Percentiles rank a stretch among this genome's conserved stretches.
These are phyloP conservation scores for Diacronema lutheri DNA, from an alignment of 78 protist genomes.

Conservation along the genomic window DNA sequence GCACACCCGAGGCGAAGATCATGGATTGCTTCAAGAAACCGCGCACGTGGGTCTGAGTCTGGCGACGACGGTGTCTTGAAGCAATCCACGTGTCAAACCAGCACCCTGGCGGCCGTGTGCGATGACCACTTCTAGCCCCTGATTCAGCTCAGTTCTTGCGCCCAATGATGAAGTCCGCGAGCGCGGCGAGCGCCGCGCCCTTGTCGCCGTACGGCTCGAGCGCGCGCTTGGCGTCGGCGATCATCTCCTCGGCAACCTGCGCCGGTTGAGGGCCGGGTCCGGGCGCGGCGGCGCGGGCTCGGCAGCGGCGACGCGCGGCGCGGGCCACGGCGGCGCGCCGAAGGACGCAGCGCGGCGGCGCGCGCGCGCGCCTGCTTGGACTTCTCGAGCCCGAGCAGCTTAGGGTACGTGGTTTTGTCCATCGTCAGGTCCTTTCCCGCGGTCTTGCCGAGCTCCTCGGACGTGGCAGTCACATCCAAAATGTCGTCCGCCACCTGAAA, in stretches of 20 bases:
- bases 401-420: conserved; percentile 2
- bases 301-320: too few relatives aligned
- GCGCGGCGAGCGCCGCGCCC: neutral
- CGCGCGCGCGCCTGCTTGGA: neutral
- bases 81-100: too few relatives aligned
- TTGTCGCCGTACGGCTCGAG: neutral
- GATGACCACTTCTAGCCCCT: too few relatives aligned
- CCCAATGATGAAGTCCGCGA: conserved; percentile 13
- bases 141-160: neutral
- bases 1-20: conserved; percentile 35
- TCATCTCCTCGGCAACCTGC: neutral
- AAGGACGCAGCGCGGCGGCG: too few relatives aligned
- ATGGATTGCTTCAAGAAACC: conserved; percentile 37
- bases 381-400: conserved; percentile 2
- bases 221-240: conserved; percentile 11
- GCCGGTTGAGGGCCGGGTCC: neutral
- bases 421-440: conserved; percentile 16
- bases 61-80: too few relatives aligned
- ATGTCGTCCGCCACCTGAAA: conserved; percentile 41
- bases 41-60: conserved; percentile 32
- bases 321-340: too few relatives aligned
- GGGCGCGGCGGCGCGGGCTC: too few relatives aligned
- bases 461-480: neutral
- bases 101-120: too few relatives aligned
- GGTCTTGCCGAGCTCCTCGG: conserved; percentile 43